Base-by-base conservation (phyloP, 2,329 filamentous ascomycete species). In the Herpotrichia juniperi region DNA sequence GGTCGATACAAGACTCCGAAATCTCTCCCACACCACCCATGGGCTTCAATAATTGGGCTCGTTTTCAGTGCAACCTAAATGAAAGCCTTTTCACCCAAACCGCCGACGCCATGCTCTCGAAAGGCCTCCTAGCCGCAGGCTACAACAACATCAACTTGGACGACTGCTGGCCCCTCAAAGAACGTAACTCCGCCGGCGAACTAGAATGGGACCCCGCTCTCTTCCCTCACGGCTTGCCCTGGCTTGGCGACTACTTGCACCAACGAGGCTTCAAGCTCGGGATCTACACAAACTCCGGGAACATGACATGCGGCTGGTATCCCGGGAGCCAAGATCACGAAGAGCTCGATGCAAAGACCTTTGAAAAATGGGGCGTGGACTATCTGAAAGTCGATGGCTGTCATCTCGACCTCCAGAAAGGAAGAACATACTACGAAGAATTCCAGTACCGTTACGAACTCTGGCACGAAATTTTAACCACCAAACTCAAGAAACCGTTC, bases 11-110 rank as follows among this genome's bases (percentile, higher is more conserved):
- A 47, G 42, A 58, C 46, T 56, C 58, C 14, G 45, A 54, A 24
- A 40, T 64, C 14, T 58, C 53, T 1, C 58, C 63, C 10, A 50
- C 52, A 14, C 63, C 79, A 1, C 79, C 79, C 9, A 82, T 82
- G 79, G 79, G 78, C 21, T 82, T 79, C 71, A 81, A 81, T 62
- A 79, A 78, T 56, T 82, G 80, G 79, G 70, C 78, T 1, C 76
- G 77, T 30, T 79, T 79, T 62, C 69, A 72, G 67, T 80, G 77
- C 58, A 73, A 76, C 44, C 73, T 81, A 19, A 81, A 80, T 54
- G 76, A 81, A 55, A 74, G 75, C 3, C 64, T 82, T 3, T 81
- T 82, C 51, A 72, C 74, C 6, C 67, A 77, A 6, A 81, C 78
- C 0, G 79, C 79, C 2, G 72, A 80, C 32, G 67, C 76, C 16